Base-by-base conservation (phyloP, 2,329 filamentous ascomycete genomes). In the Aspergillus uvarum region DNA sequence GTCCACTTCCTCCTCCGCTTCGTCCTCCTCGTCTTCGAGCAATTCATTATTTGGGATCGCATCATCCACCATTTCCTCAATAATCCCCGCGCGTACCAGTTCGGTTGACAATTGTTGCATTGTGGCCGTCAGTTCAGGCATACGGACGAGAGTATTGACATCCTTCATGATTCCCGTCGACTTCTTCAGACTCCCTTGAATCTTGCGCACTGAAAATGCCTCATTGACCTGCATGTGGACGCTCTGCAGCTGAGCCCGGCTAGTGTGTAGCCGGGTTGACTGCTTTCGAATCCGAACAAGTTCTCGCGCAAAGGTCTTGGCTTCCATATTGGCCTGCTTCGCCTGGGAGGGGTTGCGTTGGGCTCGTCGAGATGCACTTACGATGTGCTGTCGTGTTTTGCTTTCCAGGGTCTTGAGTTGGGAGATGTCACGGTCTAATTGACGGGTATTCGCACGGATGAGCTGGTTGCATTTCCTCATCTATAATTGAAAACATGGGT, bases 221-320 rank as follows among this genome's bases (percentile, higher is more conserved):
- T 98, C 94, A 72, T 93, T 92, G 72, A 99, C 94, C 79, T 98
- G 95, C 92, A 98, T 96, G 77, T 94, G 89, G 48, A 99, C 94
- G 67, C 89, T 94, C 73, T 89, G 88, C 51, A 99, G 85, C 79
- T 98, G 95, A 2, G 95, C 95, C 74, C 96, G 96, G 69, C 89
- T 89, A 0, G 94, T 98, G 19, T 89, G 83, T 44, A 98, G 83
- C 4, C 95, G 87, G 31, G 83, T 79, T 19, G 83, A 84, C 64
- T 92, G 88, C 74, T 89, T 91, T 65, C 95, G 90, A 61, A 91
- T 86, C 55, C 90, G 88, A 64, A 98, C 86, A 53, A 98, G 85
- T 77, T 97, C 94, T 66, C 87, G 85, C 24, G 95, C 95, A 76
- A 97, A 96, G 65, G 89, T 88, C 67, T 95, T 91, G 47, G 90